Evolutionary conservation across 257 asterid genomes (phyloP), one percentile per base, ranked within the genome.

Genomic region (Coffea eugenioides): DNA sequence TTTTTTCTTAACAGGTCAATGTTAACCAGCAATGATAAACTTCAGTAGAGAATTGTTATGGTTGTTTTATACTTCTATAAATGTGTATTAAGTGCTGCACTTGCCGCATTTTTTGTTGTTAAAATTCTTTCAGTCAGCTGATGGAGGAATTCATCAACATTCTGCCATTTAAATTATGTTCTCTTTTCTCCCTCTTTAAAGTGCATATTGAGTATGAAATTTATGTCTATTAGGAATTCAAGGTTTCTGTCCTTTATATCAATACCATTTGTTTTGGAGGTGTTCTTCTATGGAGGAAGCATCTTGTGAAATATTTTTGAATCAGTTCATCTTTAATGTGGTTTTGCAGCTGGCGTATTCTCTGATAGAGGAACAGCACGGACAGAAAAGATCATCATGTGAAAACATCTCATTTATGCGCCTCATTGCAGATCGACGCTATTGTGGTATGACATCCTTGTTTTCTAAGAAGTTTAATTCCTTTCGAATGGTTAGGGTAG

Each of bases 341-440:
- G 77, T 9, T 74, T 9, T 52, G 1, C 51, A 74, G 77, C 57
- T 74, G 68, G 77, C 77, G 18, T 54, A 74, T n/a, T 36, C 54
- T 54, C 77, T 74, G 7, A 15, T 74, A 31, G 67, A 74, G 66
- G 77, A 74, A 74, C 77, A 74, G 57, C 65, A 52, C 16, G 77
- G 77, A 54, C 51, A 62, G 57, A 74, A 74, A 36, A 52, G 66
- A 36, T 31, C 49, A 31, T 45, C 66, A 25, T 52, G 41, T 25
- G 68, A 74, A n/a, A 51, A 27, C 66, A 74, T 74, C 51, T 74
- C 77, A 39, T 74, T 74, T 74, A 67, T 74, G 18, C 68, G 34
- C 48, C 77, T 52, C 36, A 45, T 74, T 54, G 49, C 65, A 74
- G 68, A 74, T 46, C 49, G 45, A 15, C 68, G 67, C 77, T 74